Conservation (phyloP, 345 rosid species). For the Pugionium dolabratum region DNA sequence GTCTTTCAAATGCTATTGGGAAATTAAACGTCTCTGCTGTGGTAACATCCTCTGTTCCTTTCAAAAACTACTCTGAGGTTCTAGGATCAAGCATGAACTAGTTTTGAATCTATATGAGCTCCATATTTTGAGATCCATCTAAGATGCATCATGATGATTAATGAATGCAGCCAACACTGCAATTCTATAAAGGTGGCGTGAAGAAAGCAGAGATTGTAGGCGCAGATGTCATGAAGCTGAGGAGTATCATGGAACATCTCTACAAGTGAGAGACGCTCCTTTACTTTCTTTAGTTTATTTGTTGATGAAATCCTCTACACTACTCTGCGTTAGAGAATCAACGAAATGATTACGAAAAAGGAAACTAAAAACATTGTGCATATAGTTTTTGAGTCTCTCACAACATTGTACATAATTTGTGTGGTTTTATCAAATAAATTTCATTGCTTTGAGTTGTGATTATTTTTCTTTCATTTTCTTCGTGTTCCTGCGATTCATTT, state of each 20-base stretch:
- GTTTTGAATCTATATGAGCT: neutral
- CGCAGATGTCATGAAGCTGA: conserved; percentile 54
- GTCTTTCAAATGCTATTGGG: conserved; percentile 47
- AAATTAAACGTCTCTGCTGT: conserved; percentile 55
- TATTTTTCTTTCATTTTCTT: too few species aligned
- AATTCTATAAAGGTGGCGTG: conserved; percentile 65
- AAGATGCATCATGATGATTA: conserved; percentile 5
- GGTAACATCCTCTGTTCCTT: conserved; percentile 46
- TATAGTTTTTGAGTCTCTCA: too few species aligned
- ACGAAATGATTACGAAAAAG: too few species aligned
- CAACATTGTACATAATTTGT: too few species aligned
- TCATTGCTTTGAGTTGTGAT: too few species aligned
- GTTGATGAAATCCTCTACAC: conserved; percentile 2
- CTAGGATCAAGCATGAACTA: too few species aligned
- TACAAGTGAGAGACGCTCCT: conserved; percentile 48
- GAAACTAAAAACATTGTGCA: too few species aligned
- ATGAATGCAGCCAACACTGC: conserved; percentile 69
- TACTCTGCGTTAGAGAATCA: neutral
- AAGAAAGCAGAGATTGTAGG: conserved; percentile 70
- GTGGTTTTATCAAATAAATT: too few species aligned
- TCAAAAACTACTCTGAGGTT: neutral
- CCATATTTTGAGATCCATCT: neutral
- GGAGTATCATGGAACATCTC: conserved; percentile 57
- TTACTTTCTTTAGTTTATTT: neutral
- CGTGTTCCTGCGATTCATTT: too few species aligned